phyloP scores from a whole-genome alignment of 225 moss, liverwort and hornwort genomes.

The Climacium dendroides region DNA sequence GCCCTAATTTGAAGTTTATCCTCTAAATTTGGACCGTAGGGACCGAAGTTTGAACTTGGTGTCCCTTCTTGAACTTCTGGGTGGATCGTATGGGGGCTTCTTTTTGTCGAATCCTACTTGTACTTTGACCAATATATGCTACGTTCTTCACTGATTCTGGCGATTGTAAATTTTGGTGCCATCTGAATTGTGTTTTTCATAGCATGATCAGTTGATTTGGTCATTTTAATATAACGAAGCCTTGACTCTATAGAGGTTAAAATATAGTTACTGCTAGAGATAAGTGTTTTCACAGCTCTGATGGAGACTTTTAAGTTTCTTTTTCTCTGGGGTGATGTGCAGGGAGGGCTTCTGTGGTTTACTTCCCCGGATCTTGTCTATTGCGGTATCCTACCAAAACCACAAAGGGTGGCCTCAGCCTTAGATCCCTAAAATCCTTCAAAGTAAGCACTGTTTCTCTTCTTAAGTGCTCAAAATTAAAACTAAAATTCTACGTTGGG shows the following conservation, averaged over 20 bases:
- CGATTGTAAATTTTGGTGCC: background rate
- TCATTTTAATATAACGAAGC: background rate
- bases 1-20: background rate
- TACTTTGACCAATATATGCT: background rate
- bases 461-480: background rate
- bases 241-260: background rate
- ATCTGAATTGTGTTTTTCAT: background rate
- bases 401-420: conserved; percentile 35
- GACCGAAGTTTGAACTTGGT: background rate
- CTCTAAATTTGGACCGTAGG: background rate
- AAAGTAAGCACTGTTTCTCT: conserved; percentile 33
- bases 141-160: background rate
- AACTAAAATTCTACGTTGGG: background rate
- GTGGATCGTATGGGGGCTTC: background rate
- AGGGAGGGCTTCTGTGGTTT: conserved; percentile 63
- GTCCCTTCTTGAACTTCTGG: background rate
- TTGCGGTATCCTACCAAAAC: conserved; percentile 59
- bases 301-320: background rate
- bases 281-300: background rate
- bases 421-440: conserved; percentile 52
- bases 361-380: conserved; percentile 70
- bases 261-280: background rate
- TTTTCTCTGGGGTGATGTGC: background rate
- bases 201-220: background rate
- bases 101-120: background rate